These are phyloP conservation scores for Ascochyta clinopodiicola DNA, from an alignment of 2,329 filamentous ascomycete genomes.

Conservation along the genomic window DNA sequence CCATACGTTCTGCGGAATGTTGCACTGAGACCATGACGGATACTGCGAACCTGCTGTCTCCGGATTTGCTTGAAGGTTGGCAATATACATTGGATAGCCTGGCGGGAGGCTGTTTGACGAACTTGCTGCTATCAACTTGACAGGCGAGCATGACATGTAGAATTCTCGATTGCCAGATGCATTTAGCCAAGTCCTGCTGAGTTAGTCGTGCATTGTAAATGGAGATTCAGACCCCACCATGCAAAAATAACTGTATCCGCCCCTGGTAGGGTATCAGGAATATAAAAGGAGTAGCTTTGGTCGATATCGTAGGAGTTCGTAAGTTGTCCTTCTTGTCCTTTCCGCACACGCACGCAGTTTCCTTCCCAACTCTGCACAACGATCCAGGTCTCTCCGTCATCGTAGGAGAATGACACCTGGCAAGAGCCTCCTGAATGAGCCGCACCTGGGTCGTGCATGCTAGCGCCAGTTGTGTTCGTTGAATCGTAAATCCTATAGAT, in stretches of 20 bases:
- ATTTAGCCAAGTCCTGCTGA: conserved; percentile 14
- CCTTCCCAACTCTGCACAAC: conserved; percentile 52
- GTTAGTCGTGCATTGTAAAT: background rate
- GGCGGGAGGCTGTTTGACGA: background rate
- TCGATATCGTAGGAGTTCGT: conserved; percentile 33
- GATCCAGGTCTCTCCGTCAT: conserved; percentile 50
- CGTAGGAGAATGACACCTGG: conserved; percentile 51
- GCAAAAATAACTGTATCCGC: conserved; percentile 49
- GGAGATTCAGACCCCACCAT: conserved; percentile 32
- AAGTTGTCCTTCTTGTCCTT: conserved; percentile 13
- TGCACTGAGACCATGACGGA: conserved; percentile 2
- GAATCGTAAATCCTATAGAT: conserved; percentile 10
- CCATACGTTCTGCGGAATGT: conserved; percentile 11
- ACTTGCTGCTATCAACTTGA: conserved; percentile 26
- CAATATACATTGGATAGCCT: conserved; percentile 12
- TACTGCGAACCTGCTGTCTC: background rate
- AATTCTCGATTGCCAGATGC: conserved; percentile 55
- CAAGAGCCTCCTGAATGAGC: conserved; percentile 53
- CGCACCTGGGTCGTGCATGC: conserved; percentile 6
- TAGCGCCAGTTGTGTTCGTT: conserved; percentile 8
- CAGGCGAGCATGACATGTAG: conserved; percentile 53
- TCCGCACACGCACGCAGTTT: conserved; percentile 48
- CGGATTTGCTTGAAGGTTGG: conserved; percentile 5
- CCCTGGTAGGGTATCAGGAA: conserved; percentile 48
- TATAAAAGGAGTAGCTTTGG: conserved; percentile 51